Evolutionary conservation across 2,329 filamentous ascomycete genomes (phyloP).

Genomic region (Knoxdaviesia capensis): DNA sequence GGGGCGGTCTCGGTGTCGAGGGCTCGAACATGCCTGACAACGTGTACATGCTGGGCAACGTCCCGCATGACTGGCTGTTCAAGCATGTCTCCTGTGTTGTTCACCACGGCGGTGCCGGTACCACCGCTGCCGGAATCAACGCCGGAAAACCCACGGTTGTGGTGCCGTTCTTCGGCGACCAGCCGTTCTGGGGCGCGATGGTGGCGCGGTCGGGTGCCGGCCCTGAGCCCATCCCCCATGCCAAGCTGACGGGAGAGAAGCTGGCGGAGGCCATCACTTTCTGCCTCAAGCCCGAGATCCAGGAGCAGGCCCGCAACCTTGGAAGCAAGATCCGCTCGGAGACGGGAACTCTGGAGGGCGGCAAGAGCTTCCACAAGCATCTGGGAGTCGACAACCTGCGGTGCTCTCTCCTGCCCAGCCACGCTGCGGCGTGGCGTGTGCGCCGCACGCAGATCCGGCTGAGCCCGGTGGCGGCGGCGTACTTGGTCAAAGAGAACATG

Average conservation of each 20-base stretch:
- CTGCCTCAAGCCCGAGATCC: conserved; percentile 38
- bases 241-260: conserved; percentile 43
- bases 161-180: conserved; percentile 74
- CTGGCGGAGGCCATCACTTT: conserved; percentile 43
- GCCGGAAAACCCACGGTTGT: conserved; percentile 64
- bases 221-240: conserved; percentile 48
- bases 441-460: conserved; percentile 45
- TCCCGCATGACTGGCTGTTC: conserved; percentile 81
- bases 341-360: conserved; percentile 40
- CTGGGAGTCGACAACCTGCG: conserved; percentile 45
- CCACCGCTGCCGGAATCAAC: conserved; percentile 69
- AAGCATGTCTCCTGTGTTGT: conserved; percentile 62
- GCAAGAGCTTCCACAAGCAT: conserved; percentile 50
- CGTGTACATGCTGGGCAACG: conserved; percentile 69
- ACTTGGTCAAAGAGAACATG: conserved; percentile 42
- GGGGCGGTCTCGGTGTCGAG: conserved; percentile 67
- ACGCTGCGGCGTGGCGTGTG: conserved; percentile 56
- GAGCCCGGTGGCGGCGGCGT: conserved; percentile 52
- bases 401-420: conserved; percentile 47
- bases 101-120: conserved; percentile 76
- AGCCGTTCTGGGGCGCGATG: conserved; percentile 69
- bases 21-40: conserved; percentile 48
- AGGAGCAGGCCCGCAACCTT: conserved; percentile 33
- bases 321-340: conserved; percentile 48
- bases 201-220: conserved; percentile 53